These are phyloP conservation scores for Coemansia sp. DNA, from an alignment of 192 early-diverging fungal species.

Conservation along the genomic window DNA sequence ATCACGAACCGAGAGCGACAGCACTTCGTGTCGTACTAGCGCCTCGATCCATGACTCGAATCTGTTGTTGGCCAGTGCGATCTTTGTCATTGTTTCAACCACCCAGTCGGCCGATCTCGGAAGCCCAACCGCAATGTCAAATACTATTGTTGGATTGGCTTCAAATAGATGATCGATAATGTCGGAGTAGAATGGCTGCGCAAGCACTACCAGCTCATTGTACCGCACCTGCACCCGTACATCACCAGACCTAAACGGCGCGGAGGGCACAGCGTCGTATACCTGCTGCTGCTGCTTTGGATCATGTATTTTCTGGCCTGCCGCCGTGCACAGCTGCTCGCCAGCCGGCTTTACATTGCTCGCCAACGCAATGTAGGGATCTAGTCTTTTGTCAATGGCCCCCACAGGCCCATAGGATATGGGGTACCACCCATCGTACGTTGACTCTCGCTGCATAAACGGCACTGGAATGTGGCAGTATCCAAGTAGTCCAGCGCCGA, in stretches of 20 bases:
- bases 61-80: slow-evolving; percentile 24
- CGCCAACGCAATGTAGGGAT: slow-evolving; percentile 25
- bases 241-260: slow-evolving; percentile 50
- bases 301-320: neutral
- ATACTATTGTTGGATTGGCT: slow-evolving; percentile 31
- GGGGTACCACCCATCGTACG: slow-evolving; percentile 55
- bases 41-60: slow-evolving; percentile 37
- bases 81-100: slow-evolving; percentile 45
- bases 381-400: slow-evolving; percentile 5
- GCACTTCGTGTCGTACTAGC: slow-evolving; percentile 44
- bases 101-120: slow-evolving; percentile 51
- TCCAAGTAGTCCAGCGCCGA: slow-evolving; percentile 26
- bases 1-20: slow-evolving; percentile 28
- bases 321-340: slow-evolving; percentile 4
- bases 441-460: slow-evolving; percentile 28
- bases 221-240: slow-evolving; percentile 47
- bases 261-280: slow-evolving; percentile 6
- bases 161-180: slow-evolving; percentile 25
- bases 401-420: slow-evolving; percentile 31
- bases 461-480: slow-evolving; percentile 41
- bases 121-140: slow-evolving; percentile 25
- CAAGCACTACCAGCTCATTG: slow-evolving; percentile 44
- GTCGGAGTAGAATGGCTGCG: slow-evolving; percentile 21
- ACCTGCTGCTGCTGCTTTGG: neutral
- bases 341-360: slow-evolving; percentile 17